Evolutionary conservation across 148 eudicot genomes (phyloP), one percentile per base, ranked within the genome.

Genomic region (Amaranthus hypochondriacus): DNA sequence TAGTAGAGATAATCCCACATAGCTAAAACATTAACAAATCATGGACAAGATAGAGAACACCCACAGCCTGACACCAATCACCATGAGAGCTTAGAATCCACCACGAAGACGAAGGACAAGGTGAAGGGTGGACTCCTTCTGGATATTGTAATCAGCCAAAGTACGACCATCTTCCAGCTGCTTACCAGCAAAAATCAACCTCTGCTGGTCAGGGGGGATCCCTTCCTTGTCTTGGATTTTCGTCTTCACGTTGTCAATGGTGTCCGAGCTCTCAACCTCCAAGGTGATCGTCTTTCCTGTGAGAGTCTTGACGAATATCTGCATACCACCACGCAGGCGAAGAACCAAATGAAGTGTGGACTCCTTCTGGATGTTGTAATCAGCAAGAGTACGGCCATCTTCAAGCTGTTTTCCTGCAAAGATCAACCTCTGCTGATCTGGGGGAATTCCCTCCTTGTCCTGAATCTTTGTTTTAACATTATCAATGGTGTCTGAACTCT

Each of bases 331-430:
- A 51, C 73, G 44, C 52, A 70, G 15, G 0, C 73, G 73, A 8
- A 70, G 73, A 62, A 70, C 73, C 73, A 70, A 57, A 7, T 70
- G 73, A 14, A 70, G 73, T 11, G 73, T 70, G 3, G 73, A 70
- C 53, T 70, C 73, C 63, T 70, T 70, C 13, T 70, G 73, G 64
- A 70, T 70, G 4, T 70, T 70, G 73, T 70, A 70, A 4, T 79
- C 82, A 6, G 82, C 82, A 1, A 79, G 64, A 43, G 82, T 79
- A 5, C 82, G 44, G 0, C 82, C 82, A 10, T 79, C 82, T 49
- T 79, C 82, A 0, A 79, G 82, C 82, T 79, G 82, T 71, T 79
- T 79, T 0, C 82, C 82, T 2, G 82, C 82, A 44, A 79, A 79
- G 51, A 79, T 79, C 59, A 79, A 66, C 43, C 73, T 70, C 63